Conservation (phyloP, 2,329 filamentous ascomycete genomes). For the Periconia macrospinosa region DNA sequence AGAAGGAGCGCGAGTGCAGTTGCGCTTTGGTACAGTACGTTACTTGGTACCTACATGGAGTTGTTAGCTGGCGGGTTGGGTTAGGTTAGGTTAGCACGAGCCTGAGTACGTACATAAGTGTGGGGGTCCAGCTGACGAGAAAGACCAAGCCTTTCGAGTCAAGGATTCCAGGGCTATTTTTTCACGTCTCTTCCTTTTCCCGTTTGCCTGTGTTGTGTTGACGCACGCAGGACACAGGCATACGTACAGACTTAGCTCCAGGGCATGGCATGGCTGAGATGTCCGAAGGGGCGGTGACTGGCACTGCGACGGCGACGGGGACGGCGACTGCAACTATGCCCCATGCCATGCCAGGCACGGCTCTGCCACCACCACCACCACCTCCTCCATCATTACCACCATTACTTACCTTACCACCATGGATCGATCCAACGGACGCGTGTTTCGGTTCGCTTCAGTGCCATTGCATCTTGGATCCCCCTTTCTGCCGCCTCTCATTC, state of each 20-base stretch:
- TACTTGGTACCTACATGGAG: neutral
- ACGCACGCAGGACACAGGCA: constrained; percentile 13
- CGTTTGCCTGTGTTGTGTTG: constrained; percentile 15
- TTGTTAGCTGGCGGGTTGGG: no score
- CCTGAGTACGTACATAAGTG: constrained; percentile 23
- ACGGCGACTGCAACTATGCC: constrained; percentile 41
- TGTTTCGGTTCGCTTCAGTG: no score
- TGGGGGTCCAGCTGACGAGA: constrained; percentile 46
- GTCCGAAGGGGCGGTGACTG: constrained; percentile 40
- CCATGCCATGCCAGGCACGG: constrained; percentile 40
- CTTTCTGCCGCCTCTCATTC: no score
- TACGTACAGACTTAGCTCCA: no score
- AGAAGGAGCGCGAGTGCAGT: neutral
- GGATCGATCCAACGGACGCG: no score
- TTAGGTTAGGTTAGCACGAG: constrained; percentile 24
- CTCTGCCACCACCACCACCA: constrained; percentile 13
- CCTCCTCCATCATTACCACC: no score
- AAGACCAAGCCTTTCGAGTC: constrained; percentile 29
- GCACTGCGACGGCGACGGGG: constrained; percentile 24
- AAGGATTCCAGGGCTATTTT: constrained; percentile 23
- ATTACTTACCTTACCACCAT: no score
- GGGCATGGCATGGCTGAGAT: constrained; percentile 26
- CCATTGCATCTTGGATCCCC: no score
- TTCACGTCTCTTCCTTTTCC: neutral
- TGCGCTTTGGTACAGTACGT: no score